Base-by-base conservation (phyloP, 2,329 filamentous ascomycete species). In the Alternaria rosae region DNA sequence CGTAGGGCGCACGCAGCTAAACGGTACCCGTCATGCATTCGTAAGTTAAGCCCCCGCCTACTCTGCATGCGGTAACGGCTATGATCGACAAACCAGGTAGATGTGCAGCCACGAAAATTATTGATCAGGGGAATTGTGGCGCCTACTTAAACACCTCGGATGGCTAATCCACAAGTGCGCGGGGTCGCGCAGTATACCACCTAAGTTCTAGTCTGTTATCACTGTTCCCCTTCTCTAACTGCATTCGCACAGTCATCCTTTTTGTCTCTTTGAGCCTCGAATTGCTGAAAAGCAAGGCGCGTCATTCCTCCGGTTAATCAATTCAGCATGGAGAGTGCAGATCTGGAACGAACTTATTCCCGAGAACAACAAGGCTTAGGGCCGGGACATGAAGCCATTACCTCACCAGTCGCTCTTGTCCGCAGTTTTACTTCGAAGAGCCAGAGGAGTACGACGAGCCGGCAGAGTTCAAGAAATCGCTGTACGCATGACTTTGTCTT, bases 281-380 rank as follows among this genome's bases (percentile, higher is more conserved):
- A 17, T 38, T 28, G 23, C 54, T 62, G 50, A 41, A 30, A 54
- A 47, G 58, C 52, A 53, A 66, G 53, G 0, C 50, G 67, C 67
- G 65, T 58, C 61, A 59, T 60, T 32, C 35, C 1, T 38, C 2
- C 53, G 45, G 52, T 13, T 52, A 20, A 61, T 26, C 17, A 44
- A 6, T 9, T 35, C 28, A 57, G 15, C 6, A 43, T 75, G 72
- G 72, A 69, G 54, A 64, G 61, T 26, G 60, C 64, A 9, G 69
- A 76, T 60, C 64, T 79, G n/a, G 75, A 78, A 56, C 69, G 66
- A 58, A 77, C 71, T 65, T 78, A 74, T 68, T 77, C 76, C 62
- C 68, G 71, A 17, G 75, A 78, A 59, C 75, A 76, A 57, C 71
- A 75, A 53, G 64, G 71, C 57, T 63, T 75, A 13, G 69, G 65